Base-by-base conservation (phyloP, 768 basidiomycete genomes). In the Megacollybia marginata region DNA sequence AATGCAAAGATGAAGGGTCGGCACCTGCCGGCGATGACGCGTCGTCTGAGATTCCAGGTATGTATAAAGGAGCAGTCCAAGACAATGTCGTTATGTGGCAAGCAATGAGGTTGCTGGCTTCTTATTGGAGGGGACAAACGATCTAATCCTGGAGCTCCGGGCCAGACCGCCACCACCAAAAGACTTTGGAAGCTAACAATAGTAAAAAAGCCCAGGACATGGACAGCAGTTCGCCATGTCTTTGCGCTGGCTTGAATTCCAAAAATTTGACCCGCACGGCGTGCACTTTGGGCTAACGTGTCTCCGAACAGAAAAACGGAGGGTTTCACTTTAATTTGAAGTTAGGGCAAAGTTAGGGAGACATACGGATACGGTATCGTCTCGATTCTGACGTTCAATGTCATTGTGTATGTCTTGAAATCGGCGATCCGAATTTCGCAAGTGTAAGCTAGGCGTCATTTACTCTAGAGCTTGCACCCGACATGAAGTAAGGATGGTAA, bases 341-440 rank as follows among this genome's bases (percentile, higher is more conserved):
- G n/a, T n/a, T n/a, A n/a, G n/a, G n/a, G n/a, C n/a, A n/a, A n/a
- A n/a, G n/a, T n/a, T n/a, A n/a, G n/a, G n/a, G n/a, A n/a, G n/a
- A n/a, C n/a, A n/a, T n/a, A n/a, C n/a, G n/a, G n/a, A n/a, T n/a
- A n/a, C 23, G 23, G 23, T 28, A 28, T 28, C 23, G 6, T 28
- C 23, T 60, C 83, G 54, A 52, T 92, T 92, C 68, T 92, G 91
- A 10, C 83, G 70, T 65, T 93, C 90, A 1, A 84, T 83, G 58
- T 92, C 91, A 52, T 81, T 77, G 62, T 93, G 75, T 34, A 93
- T 91, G 67, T 93, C 90, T 92, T 88, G 9, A 92, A 74, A 28
- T 89, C 82, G 71, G 92, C 88, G 62, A 92, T 93, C 64, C 92
- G 90, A 7, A 76, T 61, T 64, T 92, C 90, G 57, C n/a, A n/a